Conservation (phyloP, 2,329 filamentous ascomycete species). For the Stemphylium beticola region DNA sequence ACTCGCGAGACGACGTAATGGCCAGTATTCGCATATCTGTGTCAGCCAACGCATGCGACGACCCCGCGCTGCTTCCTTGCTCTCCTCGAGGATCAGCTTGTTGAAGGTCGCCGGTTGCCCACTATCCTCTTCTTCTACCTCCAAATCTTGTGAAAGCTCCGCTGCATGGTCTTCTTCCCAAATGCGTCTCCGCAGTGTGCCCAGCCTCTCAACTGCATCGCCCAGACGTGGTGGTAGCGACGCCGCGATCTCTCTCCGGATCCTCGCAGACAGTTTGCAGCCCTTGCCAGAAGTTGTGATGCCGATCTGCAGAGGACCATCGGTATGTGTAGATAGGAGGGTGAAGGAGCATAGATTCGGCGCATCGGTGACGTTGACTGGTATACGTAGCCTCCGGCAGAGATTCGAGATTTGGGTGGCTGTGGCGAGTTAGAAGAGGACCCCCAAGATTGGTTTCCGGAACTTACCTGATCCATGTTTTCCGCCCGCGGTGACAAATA, state of each 20-base stretch:
- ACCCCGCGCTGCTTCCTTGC: slow-evolving; percentile 75
- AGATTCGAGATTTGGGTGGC: slow-evolving; percentile 72
- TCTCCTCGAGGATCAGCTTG: slow-evolving; percentile 75
- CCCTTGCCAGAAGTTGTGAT: slow-evolving; percentile 95
- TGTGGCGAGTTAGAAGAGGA: slow-evolving; percentile 44
- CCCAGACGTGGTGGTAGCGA: slow-evolving; percentile 79
- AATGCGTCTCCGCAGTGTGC: slow-evolving; percentile 56
- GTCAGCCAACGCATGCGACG: slow-evolving; percentile 90
- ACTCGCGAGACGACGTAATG: slow-evolving; percentile 77
- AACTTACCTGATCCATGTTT: slow-evolving; percentile 56
- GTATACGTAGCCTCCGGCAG: slow-evolving; percentile 81
- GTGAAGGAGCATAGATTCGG: slow-evolving; percentile 88
- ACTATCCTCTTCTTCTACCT: slow-evolving; percentile 65
- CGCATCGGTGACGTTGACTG: slow-evolving; percentile 89
- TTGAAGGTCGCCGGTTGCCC: slow-evolving; percentile 88
- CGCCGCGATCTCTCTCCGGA: slow-evolving; percentile 85
- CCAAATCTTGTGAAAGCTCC: slow-evolving; percentile 52
- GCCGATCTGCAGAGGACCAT: slow-evolving; percentile 91
- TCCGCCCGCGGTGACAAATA: slow-evolving; percentile 77
- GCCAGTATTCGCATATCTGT: slow-evolving; percentile 99
- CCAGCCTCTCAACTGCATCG: slow-evolving; percentile 76
- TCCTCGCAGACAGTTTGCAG: slow-evolving; percentile 89
- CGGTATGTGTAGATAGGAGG: slow-evolving; percentile 84
- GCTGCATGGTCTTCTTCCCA: slow-evolving; percentile 59
- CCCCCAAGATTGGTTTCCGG: not conserved